A percentile compares a stretch with the other conserved stretches of the same genome.
Evolutionary conservation across 306 rosid genomes (phyloP).

Genomic region (Prunus salicina): DNA sequence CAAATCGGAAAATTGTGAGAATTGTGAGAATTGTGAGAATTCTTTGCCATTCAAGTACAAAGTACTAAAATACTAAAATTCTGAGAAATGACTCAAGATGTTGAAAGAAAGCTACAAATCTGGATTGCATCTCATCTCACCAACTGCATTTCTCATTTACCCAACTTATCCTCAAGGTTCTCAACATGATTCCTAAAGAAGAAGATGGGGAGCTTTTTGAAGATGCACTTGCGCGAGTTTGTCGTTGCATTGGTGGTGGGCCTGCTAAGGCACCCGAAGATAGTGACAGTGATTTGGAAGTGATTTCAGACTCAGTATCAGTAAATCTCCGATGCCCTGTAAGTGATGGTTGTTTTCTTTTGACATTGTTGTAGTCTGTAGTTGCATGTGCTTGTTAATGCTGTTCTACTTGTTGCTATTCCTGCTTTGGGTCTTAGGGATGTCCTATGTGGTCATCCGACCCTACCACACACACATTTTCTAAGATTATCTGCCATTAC

Average conservation of each 20-base stretch:
- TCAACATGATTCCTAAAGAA: slow-evolving; percentile 75
- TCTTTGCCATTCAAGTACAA: neutral
- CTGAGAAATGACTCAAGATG: neutral
- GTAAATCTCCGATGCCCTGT: slow-evolving; percentile 96
- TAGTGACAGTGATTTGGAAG: slow-evolving; percentile 94
- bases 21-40: neutral
- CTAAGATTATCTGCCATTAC: neutral
- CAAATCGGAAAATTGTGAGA: neutral
- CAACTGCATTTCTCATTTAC: neutral
- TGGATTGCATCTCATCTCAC: neutral
- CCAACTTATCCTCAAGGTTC: slow-evolving; percentile 44
- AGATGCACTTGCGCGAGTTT: slow-evolving; percentile 85
- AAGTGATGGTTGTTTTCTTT: slow-evolving; percentile 30
- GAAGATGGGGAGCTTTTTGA: slow-evolving; percentile 79
- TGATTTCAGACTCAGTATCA: slow-evolving; percentile 78
- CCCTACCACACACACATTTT: neutral
- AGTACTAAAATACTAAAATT: neutral
- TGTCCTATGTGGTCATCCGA: neutral
- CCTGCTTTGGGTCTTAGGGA: neutral
- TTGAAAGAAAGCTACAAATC: slow-evolving; percentile 4
- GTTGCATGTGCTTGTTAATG: neutral
- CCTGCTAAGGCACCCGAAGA: slow-evolving; percentile 65
- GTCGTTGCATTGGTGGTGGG: slow-evolving; percentile 83
- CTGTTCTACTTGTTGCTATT: neutral
- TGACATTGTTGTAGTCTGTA: neutral